Conservation (phyloP, 306 rosid genomes). For the Pyrus betulifolia region DNA sequence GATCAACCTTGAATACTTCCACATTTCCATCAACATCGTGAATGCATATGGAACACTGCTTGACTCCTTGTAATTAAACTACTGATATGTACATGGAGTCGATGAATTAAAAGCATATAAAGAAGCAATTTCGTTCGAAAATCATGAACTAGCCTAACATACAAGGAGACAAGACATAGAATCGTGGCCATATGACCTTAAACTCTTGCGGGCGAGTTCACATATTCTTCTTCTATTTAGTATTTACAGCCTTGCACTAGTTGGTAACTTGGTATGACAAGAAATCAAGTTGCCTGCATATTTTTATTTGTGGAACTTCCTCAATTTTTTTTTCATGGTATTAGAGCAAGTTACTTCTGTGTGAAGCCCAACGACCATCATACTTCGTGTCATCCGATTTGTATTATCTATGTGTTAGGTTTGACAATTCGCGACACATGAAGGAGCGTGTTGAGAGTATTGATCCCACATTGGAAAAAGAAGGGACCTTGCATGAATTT, state of each 20-base stretch:
- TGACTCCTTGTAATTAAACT: background rate
- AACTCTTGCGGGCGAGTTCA: background rate
- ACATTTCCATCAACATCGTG: background rate
- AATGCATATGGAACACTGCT: background rate
- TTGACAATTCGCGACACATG: no score
- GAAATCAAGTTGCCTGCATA: background rate
- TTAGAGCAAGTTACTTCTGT: no score
- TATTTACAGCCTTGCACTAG: background rate
- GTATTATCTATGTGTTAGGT: no score
- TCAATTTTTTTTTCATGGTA: no score
- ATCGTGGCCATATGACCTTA: background rate
- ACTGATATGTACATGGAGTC: no score
- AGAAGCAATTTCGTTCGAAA: background rate
- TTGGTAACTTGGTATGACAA: background rate
- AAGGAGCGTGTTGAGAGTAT: no score
- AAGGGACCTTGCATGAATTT: no score
- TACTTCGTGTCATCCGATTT: no score
- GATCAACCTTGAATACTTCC: background rate
- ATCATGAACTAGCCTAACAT: background rate
- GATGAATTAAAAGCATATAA: no score
- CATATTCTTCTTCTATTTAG: background rate
- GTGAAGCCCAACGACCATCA: no score
- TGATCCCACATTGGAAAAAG: no score
- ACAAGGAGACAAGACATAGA: background rate
- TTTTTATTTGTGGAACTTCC: no score